Conservation (phyloP, 805 yeast genomes). For the Zygosaccharomyces lentus region DNA sequence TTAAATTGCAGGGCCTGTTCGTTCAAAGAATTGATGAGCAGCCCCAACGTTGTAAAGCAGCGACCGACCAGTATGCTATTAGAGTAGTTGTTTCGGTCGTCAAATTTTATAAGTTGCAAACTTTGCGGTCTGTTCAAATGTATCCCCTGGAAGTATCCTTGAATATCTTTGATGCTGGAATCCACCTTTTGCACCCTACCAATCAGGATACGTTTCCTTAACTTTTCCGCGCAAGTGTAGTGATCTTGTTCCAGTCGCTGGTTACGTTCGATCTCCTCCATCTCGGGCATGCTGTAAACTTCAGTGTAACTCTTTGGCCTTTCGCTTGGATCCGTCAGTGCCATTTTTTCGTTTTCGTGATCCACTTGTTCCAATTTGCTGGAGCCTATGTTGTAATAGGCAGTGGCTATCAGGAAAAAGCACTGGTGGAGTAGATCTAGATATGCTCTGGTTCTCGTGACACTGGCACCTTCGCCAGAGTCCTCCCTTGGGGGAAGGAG, state of each 20-base stretch:
- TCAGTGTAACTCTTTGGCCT: constrained; percentile 19
- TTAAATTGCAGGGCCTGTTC: constrained; percentile 29
- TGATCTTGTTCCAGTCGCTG: constrained; percentile 46
- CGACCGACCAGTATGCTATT: constrained; percentile 19
- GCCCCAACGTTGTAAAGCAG: constrained; percentile 20
- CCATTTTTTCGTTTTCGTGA: constrained; percentile 29
- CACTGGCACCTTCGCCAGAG: constrained; percentile 6
- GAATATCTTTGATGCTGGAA: constrained; percentile 26
- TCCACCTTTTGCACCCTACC: constrained; percentile 34
- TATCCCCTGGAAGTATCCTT: constrained; percentile 14
- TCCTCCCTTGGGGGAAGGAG: background rate
- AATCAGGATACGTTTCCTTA: constrained; percentile 50
- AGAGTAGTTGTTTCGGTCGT: constrained; percentile 20
- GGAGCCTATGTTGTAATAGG: constrained; percentile 30
- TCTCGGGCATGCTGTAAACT: constrained; percentile 27
- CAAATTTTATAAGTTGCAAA: constrained; percentile 16
- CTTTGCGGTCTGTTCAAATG: constrained; percentile 3
- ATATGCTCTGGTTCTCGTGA: constrained; percentile 20
- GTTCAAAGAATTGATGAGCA: constrained; percentile 18
- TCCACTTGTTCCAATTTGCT: constrained; percentile 26
- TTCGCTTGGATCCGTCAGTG: constrained; percentile 11
- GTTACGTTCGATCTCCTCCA: constrained; percentile 31
- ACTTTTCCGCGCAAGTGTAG: constrained; percentile 57
- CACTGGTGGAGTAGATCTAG: constrained; percentile 65
- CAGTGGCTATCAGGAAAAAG: constrained; percentile 65